phyloP scores from a whole-genome alignment of 2,329 filamentous ascomycete genomes.

The Aspergillus fructus region DNA sequence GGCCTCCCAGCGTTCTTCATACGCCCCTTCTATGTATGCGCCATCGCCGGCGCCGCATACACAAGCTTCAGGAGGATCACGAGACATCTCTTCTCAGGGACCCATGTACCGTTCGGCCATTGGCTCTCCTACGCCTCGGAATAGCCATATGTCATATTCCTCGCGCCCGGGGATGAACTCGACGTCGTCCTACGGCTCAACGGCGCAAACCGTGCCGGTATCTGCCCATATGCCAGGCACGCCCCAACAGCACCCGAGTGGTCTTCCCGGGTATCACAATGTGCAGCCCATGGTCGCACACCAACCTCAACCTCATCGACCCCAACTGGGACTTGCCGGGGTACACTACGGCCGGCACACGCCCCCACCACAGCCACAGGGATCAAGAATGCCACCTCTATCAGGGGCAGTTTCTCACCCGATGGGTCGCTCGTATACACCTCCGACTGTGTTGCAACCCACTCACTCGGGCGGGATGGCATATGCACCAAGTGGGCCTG shows the following conservation, averaged over 20 bases:
- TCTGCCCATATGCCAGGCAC: conserved; percentile 27
- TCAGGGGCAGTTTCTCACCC: conserved; percentile 25
- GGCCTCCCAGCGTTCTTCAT: conserved; percentile 30
- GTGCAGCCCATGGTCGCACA: conserved; percentile 40
- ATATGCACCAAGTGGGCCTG: conserved; percentile 29
- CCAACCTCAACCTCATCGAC: conserved; percentile 33
- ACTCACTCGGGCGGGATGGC: conserved; percentile 28
- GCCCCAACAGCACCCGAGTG: conserved; percentile 19
- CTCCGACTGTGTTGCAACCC: conserved; percentile 35
- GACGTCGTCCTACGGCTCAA: conserved; percentile 27
- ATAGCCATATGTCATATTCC: conserved; percentile 28
- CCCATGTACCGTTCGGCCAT: conserved; percentile 24
- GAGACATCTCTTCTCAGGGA: conserved; percentile 30
- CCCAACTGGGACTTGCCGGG: conserved; percentile 30
- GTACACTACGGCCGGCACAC: conserved; percentile 34
- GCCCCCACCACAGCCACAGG: conserved; percentile 32
- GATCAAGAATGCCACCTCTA: conserved; percentile 25
- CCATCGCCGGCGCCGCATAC: conserved; percentile 28
- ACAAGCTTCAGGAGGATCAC: conserved; percentile 25
- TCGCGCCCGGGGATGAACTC: conserved; percentile 30
- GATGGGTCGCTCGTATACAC: conserved; percentile 40
- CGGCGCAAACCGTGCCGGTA: conserved; percentile 25
- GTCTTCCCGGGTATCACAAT: conserved; percentile 27
- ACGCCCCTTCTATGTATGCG: conserved; percentile 29
- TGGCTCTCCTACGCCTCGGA: conserved; percentile 33